Evolutionary conservation across 176 grass and related monocot genomes (phyloP), one percentile per base, ranked within the genome.

Genomic region (Luzula sylvatica): DNA sequence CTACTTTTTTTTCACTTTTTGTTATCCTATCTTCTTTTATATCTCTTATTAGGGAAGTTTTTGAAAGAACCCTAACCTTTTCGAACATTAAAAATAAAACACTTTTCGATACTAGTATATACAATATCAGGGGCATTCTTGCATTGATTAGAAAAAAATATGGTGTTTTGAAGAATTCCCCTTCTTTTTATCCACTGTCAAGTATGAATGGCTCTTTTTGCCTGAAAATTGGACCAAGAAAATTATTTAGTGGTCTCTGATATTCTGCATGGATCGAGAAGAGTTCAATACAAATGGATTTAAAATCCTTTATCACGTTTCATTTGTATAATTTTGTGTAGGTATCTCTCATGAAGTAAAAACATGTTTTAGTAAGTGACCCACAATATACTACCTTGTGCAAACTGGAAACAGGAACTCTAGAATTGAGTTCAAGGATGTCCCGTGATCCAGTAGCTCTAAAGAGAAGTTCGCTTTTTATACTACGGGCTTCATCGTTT

Each of bases 381-480:
- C 30, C 30, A 9, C 30, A 7, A 7, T 35, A 35, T 7, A 35
- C 5, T 35, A 7, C 7, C 7, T 7, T 35, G 30, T 35, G 9
- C 7, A 35, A 35, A 35, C 9, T 35, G 30, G 9, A 9, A 64
- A 49, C 39, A 20, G 15, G 13, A 64, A 50, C 22, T 48, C 16
- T n/a, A 35, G 15, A 7, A 45, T 64, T 48, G 3, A 19, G 8
- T 48, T 27, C 44, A 32, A 47, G 59, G 59, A 64, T 23, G 43
- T 64, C 59, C 29, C 59, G 59, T 64, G 59, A 64, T 18, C 44
- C 21, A 64, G 59, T 64, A 64, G 59, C 43, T 64, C 59, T 46
- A 64, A 64, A 64, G 59, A 64, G 25, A 45, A 13, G 26, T 49
- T 49, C 59, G n/a, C 1, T 64, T 64, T 63, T 47, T 30, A 24